phyloP scores from a whole-genome alignment of 2,329 filamentous ascomycete genomes.

The Lachnellula hyalina region DNA sequence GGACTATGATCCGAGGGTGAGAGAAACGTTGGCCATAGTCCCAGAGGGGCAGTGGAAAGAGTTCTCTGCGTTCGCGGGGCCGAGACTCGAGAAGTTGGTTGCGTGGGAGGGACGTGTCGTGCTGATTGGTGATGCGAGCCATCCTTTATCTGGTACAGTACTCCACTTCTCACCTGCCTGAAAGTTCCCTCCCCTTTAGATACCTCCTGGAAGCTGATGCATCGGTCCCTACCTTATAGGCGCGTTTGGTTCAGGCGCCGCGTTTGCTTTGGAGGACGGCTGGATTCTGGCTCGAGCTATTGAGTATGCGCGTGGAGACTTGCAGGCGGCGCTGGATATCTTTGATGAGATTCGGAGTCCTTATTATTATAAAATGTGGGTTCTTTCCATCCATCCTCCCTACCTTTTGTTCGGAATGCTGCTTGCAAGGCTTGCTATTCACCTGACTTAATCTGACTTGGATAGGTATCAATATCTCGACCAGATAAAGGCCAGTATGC shows the following conservation, averaged over 20 bases:
- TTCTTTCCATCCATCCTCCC: neutral
- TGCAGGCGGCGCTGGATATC: slow-evolving; percentile 29
- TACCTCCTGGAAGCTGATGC: slow-evolving; percentile 4
- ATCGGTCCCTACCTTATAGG: slow-evolving; percentile 16
- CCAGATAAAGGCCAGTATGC: slow-evolving; percentile 14
- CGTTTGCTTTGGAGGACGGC: slow-evolving; percentile 41
- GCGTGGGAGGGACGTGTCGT: slow-evolving; percentile 40
- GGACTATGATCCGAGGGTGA: slow-evolving; percentile 37
- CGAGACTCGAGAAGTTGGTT: slow-evolving; percentile 36
- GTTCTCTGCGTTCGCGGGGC: slow-evolving; percentile 44
- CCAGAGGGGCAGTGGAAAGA: slow-evolving; percentile 39
- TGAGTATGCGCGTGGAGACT: slow-evolving; percentile 17
- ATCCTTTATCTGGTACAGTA: slow-evolving; percentile 42
- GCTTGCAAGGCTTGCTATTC: neutral
- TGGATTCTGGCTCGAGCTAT: slow-evolving; percentile 39
- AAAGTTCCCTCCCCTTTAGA: too few relatives aligned
- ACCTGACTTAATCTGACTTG: neutral
- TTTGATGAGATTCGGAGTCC: slow-evolving; percentile 37
- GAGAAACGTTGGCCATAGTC: slow-evolving; percentile 35
- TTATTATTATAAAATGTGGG: slow-evolving; percentile 37
- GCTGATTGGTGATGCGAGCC: slow-evolving; percentile 50
- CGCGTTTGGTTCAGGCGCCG: slow-evolving; percentile 41
- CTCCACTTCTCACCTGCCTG: too few relatives aligned
- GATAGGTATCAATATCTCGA: slow-evolving; percentile 32
- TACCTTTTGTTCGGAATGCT: neutral